phyloP scores from a whole-genome alignment of 2,329 filamentous ascomycete species.

The Ophiostoma triangulosporum region DNA sequence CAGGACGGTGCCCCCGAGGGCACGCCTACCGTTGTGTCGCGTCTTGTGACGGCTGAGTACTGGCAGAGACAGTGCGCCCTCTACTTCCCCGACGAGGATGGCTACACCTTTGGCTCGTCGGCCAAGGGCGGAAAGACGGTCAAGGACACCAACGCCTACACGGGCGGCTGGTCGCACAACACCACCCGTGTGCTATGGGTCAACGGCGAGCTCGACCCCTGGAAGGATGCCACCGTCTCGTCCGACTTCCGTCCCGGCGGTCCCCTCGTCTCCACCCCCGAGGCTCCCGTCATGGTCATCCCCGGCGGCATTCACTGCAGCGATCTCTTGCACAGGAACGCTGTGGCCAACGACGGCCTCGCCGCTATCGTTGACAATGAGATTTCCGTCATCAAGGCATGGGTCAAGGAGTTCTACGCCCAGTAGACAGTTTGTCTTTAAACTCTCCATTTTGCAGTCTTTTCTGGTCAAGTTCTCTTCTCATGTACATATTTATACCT shows the following conservation, averaged over 20 bases:
- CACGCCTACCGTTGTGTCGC: constrained; percentile 21
- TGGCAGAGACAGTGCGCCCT: constrained; percentile 31
- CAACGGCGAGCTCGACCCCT: constrained; percentile 29
- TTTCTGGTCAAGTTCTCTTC: no score
- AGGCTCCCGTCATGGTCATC: constrained; percentile 23
- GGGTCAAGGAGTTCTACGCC: no score
- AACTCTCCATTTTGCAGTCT: no score
- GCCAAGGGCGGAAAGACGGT: constrained; percentile 21
- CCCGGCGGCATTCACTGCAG: constrained; percentile 27
- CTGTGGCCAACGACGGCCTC: no score
- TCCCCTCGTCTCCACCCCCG: constrained; percentile 20
- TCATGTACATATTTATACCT: no score
- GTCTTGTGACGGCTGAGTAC: constrained; percentile 23
- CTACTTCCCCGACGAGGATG: constrained; percentile 25
- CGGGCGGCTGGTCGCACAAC: constrained; percentile 29
- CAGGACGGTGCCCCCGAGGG: constrained; percentile 30
- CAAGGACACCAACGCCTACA: constrained; percentile 23
- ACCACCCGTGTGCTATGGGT: constrained; percentile 25
- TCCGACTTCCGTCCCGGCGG: constrained; percentile 25
- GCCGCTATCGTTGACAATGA: no score
- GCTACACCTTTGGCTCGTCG: constrained; percentile 23
- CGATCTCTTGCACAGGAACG: constrained; percentile 17
- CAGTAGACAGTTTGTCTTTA: no score
- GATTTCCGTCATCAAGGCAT: no score
- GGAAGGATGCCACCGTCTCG: constrained; percentile 26